A percentile compares a stretch with the other conserved stretches of the same genome.
phyloP scores from a whole-genome alignment of 805 yeast species.

The Barnettozyma sp. region DNA sequence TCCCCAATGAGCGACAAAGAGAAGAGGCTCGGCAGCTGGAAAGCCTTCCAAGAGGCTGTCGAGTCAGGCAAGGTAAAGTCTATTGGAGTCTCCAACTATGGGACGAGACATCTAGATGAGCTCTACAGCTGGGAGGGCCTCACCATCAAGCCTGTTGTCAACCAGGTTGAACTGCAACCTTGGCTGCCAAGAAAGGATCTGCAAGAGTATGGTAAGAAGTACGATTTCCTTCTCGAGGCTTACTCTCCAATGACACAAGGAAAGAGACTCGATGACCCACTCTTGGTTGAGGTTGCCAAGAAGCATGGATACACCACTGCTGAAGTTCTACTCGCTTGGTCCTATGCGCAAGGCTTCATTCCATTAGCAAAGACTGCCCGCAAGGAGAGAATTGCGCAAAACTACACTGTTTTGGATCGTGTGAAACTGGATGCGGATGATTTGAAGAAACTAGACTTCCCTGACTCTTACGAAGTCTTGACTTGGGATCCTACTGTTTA shows the following conservation, averaged over 20 bases:
- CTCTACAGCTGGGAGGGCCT: constrained; percentile 50
- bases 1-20: constrained; percentile 47
- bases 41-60: constrained; percentile 69
- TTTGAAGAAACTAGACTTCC: constrained; percentile 36
- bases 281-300: constrained; percentile 17
- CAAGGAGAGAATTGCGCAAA: constrained; percentile 42
- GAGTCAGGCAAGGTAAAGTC: constrained; percentile 52
- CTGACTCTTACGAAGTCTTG: constrained; percentile 1
- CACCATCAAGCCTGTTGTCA: constrained; percentile 46
- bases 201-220: constrained; percentile 18
- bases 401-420: constrained; percentile 46
- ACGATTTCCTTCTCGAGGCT: constrained; percentile 23
- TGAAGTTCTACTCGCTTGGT: constrained; percentile 68
- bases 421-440: constrained; percentile 38
- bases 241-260: constrained; percentile 22
- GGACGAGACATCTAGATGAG: constrained; percentile 56
- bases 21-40: constrained; percentile 54
- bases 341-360: constrained; percentile 61
- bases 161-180: constrained; percentile 45
- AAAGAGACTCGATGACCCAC: constrained; percentile 15
- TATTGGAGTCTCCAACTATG: constrained; percentile 76
- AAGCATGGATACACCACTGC: constrained; percentile 43
- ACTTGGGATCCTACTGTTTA: constrained; percentile 48
- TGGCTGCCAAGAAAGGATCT: constrained; percentile 24
- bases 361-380: constrained; percentile 64